These are phyloP conservation scores for Begonia peltatifolia DNA, from an alignment of 306 rosid species.

Conservation along the genomic window DNA sequence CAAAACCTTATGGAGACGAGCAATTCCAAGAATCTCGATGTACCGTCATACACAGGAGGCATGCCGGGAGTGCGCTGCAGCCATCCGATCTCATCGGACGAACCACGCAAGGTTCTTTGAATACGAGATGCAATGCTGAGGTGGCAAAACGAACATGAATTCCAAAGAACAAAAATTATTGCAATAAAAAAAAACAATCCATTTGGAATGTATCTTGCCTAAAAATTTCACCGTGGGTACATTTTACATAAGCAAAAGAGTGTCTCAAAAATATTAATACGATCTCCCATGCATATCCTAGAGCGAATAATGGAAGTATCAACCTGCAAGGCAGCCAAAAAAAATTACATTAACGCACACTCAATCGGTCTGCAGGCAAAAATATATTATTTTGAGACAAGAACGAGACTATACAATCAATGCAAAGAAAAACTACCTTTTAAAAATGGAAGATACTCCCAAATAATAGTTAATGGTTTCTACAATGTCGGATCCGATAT, in stretches of 20 bases:
- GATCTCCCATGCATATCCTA: slow-evolving; percentile 36
- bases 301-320: slow-evolving; percentile 30
- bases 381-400: too few species aligned
- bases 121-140: slow-evolving; percentile 40
- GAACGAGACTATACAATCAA: too few species aligned
- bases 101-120: slow-evolving; percentile 49
- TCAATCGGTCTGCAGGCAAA: too few species aligned
- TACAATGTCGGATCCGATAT: slow-evolving; percentile 16
- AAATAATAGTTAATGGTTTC: slow-evolving; percentile 6
- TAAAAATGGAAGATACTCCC: slow-evolving; percentile 17
- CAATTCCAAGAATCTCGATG: slow-evolving; percentile 65
- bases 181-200: slow-evolving; percentile 6
- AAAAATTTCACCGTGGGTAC: slow-evolving; percentile 27
- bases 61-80: slow-evolving; percentile 47
- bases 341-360: background rate
- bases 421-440: slow-evolving; percentile 20
- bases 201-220: slow-evolving; percentile 9
- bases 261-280: slow-evolving; percentile 36
- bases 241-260: slow-evolving; percentile 27
- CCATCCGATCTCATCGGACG: slow-evolving; percentile 83
- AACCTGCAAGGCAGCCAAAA: slow-evolving; percentile 30
- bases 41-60: slow-evolving; percentile 68
- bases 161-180: slow-evolving; percentile 4
- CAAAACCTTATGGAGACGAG: slow-evolving; percentile 54
- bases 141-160: slow-evolving; percentile 8